phyloP scores from a whole-genome alignment of 1,284 basidiomycete species.

The Inonotus hispidus region DNA sequence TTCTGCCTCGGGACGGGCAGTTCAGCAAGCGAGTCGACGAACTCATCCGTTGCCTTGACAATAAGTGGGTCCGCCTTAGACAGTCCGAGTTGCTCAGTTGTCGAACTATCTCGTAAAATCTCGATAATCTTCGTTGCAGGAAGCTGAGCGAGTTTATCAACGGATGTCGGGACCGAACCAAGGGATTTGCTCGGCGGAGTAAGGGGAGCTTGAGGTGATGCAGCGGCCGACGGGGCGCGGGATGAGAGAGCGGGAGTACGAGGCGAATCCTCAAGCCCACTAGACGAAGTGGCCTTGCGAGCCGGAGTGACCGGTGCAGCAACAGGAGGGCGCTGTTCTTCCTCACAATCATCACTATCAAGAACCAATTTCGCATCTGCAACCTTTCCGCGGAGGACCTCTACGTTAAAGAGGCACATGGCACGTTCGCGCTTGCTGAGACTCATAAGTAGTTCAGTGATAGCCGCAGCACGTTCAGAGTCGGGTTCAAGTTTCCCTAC shows the following conservation, averaged over 20 bases:
- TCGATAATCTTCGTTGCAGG: slow-evolving; percentile 63
- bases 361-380: slow-evolving; percentile 78
- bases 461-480: slow-evolving; percentile 46
- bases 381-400: slow-evolving; percentile 73
- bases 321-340: slow-evolving; percentile 28
- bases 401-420: slow-evolving; percentile 84
- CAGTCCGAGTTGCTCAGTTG: slow-evolving; percentile 55
- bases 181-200: slow-evolving; percentile 24
- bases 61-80: slow-evolving; percentile 68
- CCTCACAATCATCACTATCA: slow-evolving; percentile 61
- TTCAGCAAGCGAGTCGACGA: slow-evolving; percentile 65
- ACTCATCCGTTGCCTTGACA: slow-evolving; percentile 67
- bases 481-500: slow-evolving; percentile 52
- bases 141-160: slow-evolving; percentile 27
- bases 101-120: slow-evolving; percentile 42
- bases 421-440: slow-evolving; percentile 85
- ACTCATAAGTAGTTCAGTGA: slow-evolving; percentile 77
- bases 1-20: slow-evolving; percentile 68
- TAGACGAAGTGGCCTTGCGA: slow-evolving; percentile 45
- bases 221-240: slow-evolving; percentile 60
- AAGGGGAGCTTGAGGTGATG: slow-evolving; percentile 57
- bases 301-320: slow-evolving; percentile 41
- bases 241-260: slow-evolving; percentile 69
- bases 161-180: slow-evolving; percentile 13
- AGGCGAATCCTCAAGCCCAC: slow-evolving; percentile 43